Base-by-base conservation (phyloP, 306 rosid species). In the Herpetospermum pedunculosum region DNA sequence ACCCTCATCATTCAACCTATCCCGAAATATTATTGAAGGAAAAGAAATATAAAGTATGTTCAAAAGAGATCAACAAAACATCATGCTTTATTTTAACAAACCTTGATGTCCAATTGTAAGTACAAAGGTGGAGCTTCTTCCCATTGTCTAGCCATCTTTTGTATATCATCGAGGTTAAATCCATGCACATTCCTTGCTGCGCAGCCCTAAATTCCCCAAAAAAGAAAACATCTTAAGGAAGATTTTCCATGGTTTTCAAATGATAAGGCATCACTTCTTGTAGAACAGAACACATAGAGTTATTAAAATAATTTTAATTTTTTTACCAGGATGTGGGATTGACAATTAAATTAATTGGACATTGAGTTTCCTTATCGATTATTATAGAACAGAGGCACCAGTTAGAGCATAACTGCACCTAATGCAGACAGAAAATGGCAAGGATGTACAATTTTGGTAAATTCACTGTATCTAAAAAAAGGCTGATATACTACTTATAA, bases 161-260 rank as follows among this genome's bases (percentile, higher is more conserved):
- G 90, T 78, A 94, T 85, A 59, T 80, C 96, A 21, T 88, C 91
- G 30, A 77, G 89, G 16, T 86, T 83, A 78, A 91, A 91, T 71
- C 96, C 87, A 72, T 94, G 98, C 73, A 94, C 96, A 79, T 94
- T 94, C 87, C 98, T 90, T 28, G 97, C 98, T 2, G 97, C 94
- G 35, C 98, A 93, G 74, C 98, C 98, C 98, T 93, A 82, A 77
- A 26, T 77, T 80, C 58, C 15, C 72, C 50, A 65, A 16, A 72
- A 19, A 28, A 55, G 30, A 70, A 25, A 58, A 53, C 15, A 54
- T 58, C 34, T 16, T 4, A 40, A 53, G 25, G 60, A 55, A 73
- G 0, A 52, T 4, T 2, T 29, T 11, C n/a, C 28, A 15, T 48
- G 25, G 18, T 35, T 28, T 71, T 52, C 60, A 30, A 48, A 52